Conservation (phyloP, 2,329 filamentous ascomycete species). For the Penicillium brevicompactum region DNA sequence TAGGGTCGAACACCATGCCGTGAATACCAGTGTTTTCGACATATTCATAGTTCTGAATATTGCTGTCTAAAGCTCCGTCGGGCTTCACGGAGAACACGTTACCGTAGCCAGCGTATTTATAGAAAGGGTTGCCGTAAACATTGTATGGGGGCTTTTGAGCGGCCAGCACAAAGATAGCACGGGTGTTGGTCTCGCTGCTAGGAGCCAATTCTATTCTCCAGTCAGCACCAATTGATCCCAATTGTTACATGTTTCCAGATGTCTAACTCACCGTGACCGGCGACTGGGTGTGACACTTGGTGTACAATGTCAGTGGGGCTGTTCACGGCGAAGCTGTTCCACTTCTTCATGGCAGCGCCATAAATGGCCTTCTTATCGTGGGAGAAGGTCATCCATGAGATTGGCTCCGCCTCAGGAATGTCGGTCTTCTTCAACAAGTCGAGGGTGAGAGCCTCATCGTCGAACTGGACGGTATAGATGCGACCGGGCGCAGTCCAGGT, state of each 20-base stretch:
- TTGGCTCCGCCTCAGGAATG: slow-evolving; percentile 80
- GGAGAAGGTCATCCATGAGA: slow-evolving; percentile 94
- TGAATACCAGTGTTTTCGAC: slow-evolving; percentile 49
- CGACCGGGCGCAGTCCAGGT: slow-evolving; percentile 89
- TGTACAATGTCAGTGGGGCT: slow-evolving; percentile 76
- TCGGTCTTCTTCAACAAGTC: slow-evolving; percentile 77
- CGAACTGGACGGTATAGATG: slow-evolving; percentile 86
- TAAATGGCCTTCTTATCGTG: slow-evolving; percentile 83
- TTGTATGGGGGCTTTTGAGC: slow-evolving; percentile 75
- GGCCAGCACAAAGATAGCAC: slow-evolving; percentile 85
- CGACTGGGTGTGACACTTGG: slow-evolving; percentile 72
- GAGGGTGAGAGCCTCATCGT: slow-evolving; percentile 75
- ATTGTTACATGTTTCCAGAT: neutral
- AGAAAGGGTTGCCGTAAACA: slow-evolving; percentile 90
- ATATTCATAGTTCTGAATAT: slow-evolving; percentile 52
- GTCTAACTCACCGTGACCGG: slow-evolving; percentile 64
- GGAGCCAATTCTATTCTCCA: slow-evolving; percentile 62
- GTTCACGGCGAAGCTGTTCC: slow-evolving; percentile 78
- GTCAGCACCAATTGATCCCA: neutral
- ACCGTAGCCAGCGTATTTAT: slow-evolving; percentile 78
- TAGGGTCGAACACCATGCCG: slow-evolving; percentile 51
- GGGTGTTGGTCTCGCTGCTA: slow-evolving; percentile 73
- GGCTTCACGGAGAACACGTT: slow-evolving; percentile 62
- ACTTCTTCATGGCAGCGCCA: slow-evolving; percentile 91
- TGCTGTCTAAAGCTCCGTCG: slow-evolving; percentile 43